Evolutionary conservation across 306 rosid genomes (phyloP).

Genomic region (Alnus rubra): DNA sequence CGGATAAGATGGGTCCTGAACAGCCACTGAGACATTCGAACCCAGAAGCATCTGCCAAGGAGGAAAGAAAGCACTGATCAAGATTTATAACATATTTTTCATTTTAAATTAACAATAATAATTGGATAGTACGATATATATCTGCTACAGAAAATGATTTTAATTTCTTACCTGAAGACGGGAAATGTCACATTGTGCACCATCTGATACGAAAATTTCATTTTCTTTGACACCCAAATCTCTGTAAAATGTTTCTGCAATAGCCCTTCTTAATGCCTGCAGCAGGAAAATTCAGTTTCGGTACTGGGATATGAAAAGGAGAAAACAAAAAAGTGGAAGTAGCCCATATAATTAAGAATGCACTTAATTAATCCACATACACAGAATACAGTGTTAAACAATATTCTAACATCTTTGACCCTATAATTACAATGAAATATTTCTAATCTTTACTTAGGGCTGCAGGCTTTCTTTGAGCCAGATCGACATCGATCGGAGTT

Average conservation of each 20-base stretch:
- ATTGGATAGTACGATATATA: neutral
- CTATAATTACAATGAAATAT: too few relatives aligned
- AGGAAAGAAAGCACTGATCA: neutral
- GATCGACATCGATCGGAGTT: too few relatives aligned
- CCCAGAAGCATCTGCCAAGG: constrained; percentile 51
- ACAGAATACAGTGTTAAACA: too few relatives aligned
- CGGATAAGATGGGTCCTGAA: constrained; percentile 69
- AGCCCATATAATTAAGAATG: too few relatives aligned
- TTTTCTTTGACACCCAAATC: constrained; percentile 38
- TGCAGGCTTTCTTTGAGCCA: too few relatives aligned
- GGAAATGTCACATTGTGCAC: constrained; percentile 70
- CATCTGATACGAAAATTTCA: constrained; percentile 67
- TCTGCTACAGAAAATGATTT: neutral
- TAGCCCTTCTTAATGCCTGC: constrained; percentile 50
- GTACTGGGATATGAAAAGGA: neutral
- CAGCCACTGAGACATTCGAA: constrained; percentile 52
- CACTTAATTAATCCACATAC: too few relatives aligned
- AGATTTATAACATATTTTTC: neutral
- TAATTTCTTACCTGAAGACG: constrained; percentile 48
- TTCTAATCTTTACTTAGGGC: too few relatives aligned
- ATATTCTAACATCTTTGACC: too few relatives aligned
- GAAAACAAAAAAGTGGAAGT: neutral
- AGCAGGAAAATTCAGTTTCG: neutral
- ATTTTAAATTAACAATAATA: neutral
- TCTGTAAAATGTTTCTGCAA: constrained; percentile 50